Percentiles rank a stretch among this genome's conserved stretches.
Evolutionary conservation across 768 basidiomycete species (phyloP).

Genomic region (Dacryopinax spathularia): DNA sequence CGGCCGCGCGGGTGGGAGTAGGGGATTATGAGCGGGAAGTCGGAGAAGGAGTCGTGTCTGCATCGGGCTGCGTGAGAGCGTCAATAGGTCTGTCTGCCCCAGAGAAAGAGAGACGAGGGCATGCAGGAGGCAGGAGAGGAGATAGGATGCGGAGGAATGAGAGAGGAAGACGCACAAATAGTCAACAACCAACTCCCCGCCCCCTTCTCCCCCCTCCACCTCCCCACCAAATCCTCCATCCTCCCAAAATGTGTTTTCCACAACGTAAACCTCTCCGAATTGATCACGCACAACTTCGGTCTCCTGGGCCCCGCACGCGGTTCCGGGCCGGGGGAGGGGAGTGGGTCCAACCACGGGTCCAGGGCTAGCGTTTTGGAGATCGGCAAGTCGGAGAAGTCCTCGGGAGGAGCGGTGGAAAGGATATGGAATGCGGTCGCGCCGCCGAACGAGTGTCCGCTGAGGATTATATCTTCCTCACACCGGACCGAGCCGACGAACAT

Average conservation of each 20-base stretch:
- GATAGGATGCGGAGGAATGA: no score
- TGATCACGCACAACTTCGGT: constrained; percentile 46
- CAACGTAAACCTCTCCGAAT: constrained; percentile 62
- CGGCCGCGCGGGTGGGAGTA: constrained; percentile 3
- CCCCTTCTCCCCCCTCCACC: constrained; percentile 29
- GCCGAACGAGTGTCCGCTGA: constrained; percentile 46
- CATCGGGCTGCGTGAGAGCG: constrained; percentile 22
- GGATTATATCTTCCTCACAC: constrained; percentile 23
- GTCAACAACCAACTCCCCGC: neutral
- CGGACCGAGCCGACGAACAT: constrained; percentile 18
- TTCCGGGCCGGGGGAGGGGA: constrained; percentile 42
- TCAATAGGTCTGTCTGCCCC: neutral
- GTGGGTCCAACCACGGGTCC: constrained; percentile 77
- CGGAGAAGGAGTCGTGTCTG: constrained; percentile 25
- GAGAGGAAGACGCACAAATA: neutral
- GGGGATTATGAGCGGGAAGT: constrained; percentile 26
- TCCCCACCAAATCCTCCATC: constrained; percentile 37
- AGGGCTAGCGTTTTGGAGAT: constrained; percentile 46
- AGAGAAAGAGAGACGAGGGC: no score
- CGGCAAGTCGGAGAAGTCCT: constrained; percentile 33
- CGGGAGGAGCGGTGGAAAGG: constrained; percentile 37
- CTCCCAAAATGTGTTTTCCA: constrained; percentile 63
- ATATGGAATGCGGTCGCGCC: constrained; percentile 41
- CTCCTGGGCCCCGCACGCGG: constrained; percentile 16
- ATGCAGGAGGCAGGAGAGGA: no score